Conservation (phyloP, 306 rosid genomes). For the Lotus japonicus region DNA sequence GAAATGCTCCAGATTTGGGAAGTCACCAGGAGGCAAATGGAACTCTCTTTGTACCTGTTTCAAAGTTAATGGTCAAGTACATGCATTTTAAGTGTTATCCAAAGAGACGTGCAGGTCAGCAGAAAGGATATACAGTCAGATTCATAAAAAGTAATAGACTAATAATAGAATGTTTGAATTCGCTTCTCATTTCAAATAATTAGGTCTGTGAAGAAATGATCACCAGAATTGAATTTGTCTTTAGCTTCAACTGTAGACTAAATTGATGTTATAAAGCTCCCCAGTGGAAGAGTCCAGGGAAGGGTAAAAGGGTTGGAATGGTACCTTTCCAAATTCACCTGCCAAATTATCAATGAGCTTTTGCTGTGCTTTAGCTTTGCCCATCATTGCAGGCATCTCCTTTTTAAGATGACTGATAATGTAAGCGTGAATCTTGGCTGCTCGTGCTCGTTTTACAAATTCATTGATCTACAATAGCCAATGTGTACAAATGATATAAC, state of each 20-base stretch:
- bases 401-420: slow-evolving; percentile 79
- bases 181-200: too few relatives aligned
- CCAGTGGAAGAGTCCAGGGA: too few relatives aligned
- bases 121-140: neutral
- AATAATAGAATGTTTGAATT: too few relatives aligned
- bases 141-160: too few relatives aligned
- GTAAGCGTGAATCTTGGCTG: slow-evolving; percentile 87
- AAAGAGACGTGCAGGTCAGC: neutral
- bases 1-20: slow-evolving; percentile 73
- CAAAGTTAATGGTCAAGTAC: neutral
- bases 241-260: too few relatives aligned
- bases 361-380: slow-evolving; percentile 79
- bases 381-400: slow-evolving; percentile 89
- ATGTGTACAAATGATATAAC: neutral
- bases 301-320: neutral
- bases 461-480: slow-evolving; percentile 64
- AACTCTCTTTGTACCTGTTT: slow-evolving; percentile 77
- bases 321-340: slow-evolving; percentile 79
- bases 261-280: too few relatives aligned
- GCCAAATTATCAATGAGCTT: slow-evolving; percentile 67
- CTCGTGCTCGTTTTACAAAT: slow-evolving; percentile 87
- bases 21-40: slow-evolving; percentile 85
- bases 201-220: too few relatives aligned
- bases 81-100: neutral
- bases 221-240: too few relatives aligned